Evolutionary conservation across 2,329 filamentous ascomycete species (phyloP), one percentile per base, ranked within the genome.

Genomic region (Ilyonectria robusta): DNA sequence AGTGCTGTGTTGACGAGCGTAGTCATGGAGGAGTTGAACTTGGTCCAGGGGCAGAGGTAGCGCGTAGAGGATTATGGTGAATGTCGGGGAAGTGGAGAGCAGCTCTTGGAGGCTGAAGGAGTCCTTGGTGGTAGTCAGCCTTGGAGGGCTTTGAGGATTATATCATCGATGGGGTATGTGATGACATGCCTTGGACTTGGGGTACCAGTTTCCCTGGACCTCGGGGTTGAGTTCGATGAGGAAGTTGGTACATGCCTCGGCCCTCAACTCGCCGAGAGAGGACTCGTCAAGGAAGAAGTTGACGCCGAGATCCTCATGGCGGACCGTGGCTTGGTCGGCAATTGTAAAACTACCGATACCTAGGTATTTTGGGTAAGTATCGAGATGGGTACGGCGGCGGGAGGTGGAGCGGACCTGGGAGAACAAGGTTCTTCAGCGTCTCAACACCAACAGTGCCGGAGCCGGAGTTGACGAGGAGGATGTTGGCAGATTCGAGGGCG

Each of bases 241-340:
- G 61, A 95, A 85, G 68, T 91, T 90, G 65, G 92, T 91, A 61
- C 92, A 93, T 77, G 93, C 91, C 78, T 94, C 88, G 2, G 95
- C 94, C 72, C 96, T 90, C 29, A 90, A 90, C 75, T 91, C 91
- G 59, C 94, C 95, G 42, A 97, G 79, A 70, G 90, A 92, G 55
- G 86, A 84, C 74, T 96, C 90, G 68, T 97, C 94, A 0, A 99
- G 85, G 77, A 99, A 99, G 86, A 99, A 99, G 82, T 99, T 99
- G 69, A 98, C 92, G 5, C 97, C 96, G 46, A 99, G 84, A 76
- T 99, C 96, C 47, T 90, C 86, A 72, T 97, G 92, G 1, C 84
- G 85, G n/a, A 99, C 95, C 2, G 87, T 80, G 1, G 90, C 88
- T 7, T 92, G 90, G 76, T 99, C 96, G 59, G 93, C 92, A 68